phyloP scores from a whole-genome alignment of 2,329 filamentous ascomycete species.

The Colletotrichum aenigma region DNA sequence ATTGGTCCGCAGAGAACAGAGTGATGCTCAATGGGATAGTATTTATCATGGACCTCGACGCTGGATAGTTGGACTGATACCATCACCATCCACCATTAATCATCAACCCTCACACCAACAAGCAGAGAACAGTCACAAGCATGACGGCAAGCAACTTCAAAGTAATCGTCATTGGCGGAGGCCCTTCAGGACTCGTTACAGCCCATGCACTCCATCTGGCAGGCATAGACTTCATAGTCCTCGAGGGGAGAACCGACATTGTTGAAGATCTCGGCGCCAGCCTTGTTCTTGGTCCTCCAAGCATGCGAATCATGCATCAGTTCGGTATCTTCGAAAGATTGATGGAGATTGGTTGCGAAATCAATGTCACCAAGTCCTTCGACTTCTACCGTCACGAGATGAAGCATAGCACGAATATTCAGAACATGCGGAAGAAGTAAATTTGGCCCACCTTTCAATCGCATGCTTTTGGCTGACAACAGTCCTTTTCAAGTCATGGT shows the following conservation, averaged over 20 bases:
- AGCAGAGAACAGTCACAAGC: background rate
- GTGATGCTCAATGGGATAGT: accelerated
- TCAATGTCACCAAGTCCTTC: background rate
- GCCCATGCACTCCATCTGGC: slow-evolving; percentile 32
- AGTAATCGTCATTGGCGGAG: slow-evolving; percentile 34
- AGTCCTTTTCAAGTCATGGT: slow-evolving; percentile 24
- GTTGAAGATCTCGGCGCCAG: slow-evolving; percentile 30
- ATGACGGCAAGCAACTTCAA: slow-evolving; percentile 31
- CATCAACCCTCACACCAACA: background rate
- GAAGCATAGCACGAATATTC: background rate
- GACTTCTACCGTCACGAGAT: background rate
- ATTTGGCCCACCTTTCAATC: background rate
- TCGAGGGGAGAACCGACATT: slow-evolving; percentile 30
- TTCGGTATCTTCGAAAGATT: slow-evolving; percentile 26
- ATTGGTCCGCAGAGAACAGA: accelerated
- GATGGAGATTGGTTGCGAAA: background rate
- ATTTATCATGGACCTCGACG: background rate
- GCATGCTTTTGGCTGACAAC: background rate
- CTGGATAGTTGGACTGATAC: background rate
- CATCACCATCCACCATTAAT: background rate
- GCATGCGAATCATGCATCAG: slow-evolving; percentile 32
- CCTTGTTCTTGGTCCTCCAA: slow-evolving; percentile 28
- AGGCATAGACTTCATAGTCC: slow-evolving; percentile 36
- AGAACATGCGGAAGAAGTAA: background rate
- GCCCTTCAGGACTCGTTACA: slow-evolving; percentile 30